Base-by-base conservation (phyloP, 768 basidiomycete species). In the Suillus plorans region DNA sequence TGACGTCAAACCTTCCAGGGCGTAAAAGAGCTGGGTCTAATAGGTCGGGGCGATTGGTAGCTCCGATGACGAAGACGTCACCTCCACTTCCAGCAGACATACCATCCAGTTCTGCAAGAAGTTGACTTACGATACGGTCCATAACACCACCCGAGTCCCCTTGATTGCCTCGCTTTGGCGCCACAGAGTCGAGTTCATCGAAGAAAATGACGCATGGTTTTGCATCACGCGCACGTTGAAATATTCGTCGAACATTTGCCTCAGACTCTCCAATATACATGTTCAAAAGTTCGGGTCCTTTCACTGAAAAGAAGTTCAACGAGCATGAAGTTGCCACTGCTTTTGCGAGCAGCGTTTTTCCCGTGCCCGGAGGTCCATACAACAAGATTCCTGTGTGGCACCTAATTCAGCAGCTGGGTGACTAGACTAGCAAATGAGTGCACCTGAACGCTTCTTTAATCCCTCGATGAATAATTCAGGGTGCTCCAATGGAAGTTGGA, bases 231-330 rank as follows among this genome's bases (percentile, higher is more conserved):
- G 96, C 96, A 14, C 88, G 86, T 73, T 96, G 93, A 75, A 98
- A 98, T 1, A 98, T 88, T 18, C 89, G 83, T 16, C 97, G 86
- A 47, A 99, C 96, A 76, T 99, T 99, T 66, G 98, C 97, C 76
- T 98, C 96, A 13, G 94, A 96, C 77, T 97, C 96, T 64, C 96
- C 96, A 70, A 98, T 97, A 77, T 97, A 98, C 96, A 98, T 98
- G 78, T 97, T 97, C 60, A 97, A 85, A 44, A 98, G 79, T 72
- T 98, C 96, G 4, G 96, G 96, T 0, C 96, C 96, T 75, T 98
- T 97, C 70, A 97, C 88, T n/a, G 94, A 96, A 79, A 98, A 91
- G 77, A 98, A 97, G 75, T 97, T 97, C 68, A 97, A 84, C 31
- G 94, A 90, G 74, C 92, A 97, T 3, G 94, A 94, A 1, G 95